Base-by-base conservation (phyloP, 352 stramenopile species). In the Phytopythium oedochilum region DNA sequence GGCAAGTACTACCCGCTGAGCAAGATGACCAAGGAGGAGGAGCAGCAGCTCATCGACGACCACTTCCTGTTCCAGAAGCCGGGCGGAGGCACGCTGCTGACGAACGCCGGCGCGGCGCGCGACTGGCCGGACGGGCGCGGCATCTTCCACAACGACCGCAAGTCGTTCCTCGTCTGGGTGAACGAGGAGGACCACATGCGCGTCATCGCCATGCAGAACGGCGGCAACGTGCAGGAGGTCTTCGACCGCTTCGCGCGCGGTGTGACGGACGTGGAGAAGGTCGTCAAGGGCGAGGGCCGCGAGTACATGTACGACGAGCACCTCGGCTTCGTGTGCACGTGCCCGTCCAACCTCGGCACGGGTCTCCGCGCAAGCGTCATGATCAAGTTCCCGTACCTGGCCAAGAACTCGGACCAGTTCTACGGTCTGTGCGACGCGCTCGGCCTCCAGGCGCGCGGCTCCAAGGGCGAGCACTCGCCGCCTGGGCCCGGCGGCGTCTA, bases 61-160 rank as follows among this genome's bases (percentile, higher is more conserved):
- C 85, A 94, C 49, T 89, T 97, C 54, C 64, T 96, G 14, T 97
- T 96, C 63, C 79, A 96, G 55, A 95, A 96, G 68, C 89, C 89
- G 0, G 86, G 89, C 14, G 81, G 85, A 4, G 77, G 72, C 32
- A 88, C 76, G 35, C 61, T 91, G 51, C 61, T 88, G 22, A 81
- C 75, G 36, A 83, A 84, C 31, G 80, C 88, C 22, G 87, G 87
- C 5, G 81, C 89, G 6, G 85, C 83, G 6, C 68, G 85, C 31
- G 84, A 94, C 68, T 97, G 88, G 89, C 89, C 88, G 3, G 78
- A 96, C 60, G 88, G 71, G n/a, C 71, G 89, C 57, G 88, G 84
- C 31, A 88, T 97, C 50, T 97, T 95, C 64, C 75, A 92, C 53
- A 94, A 96, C 68, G 77, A 93, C 60, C 76, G 77, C 50, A 88